Conservation (phyloP, 192 early-diverging fungal species). For the Ambispora gerdemannii region DNA sequence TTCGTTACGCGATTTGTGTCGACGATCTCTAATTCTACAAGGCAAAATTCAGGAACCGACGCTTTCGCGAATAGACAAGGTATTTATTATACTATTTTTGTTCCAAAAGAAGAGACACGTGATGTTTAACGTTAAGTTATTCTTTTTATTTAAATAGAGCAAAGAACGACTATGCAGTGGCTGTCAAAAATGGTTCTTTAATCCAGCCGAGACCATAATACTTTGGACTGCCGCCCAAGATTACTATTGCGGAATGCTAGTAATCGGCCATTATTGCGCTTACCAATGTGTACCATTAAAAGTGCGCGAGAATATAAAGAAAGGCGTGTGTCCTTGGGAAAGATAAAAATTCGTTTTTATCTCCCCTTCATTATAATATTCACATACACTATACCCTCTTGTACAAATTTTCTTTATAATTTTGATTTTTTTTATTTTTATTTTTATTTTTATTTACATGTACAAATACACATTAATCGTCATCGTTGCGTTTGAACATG, state of each 20-base stretch:
- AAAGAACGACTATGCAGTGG: neutral
- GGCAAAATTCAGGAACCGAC: neutral
- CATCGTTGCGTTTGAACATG: no score
- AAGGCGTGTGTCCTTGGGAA: neutral
- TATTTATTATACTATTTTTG: neutral
- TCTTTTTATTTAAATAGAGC: neutral
- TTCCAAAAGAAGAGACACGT: neutral
- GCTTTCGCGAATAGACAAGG: neutral
- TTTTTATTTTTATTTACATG: no score
- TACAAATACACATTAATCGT: no score
- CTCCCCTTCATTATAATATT: no score
- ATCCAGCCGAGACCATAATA: neutral
- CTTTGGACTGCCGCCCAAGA: neutral
- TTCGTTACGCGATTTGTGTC: neutral
- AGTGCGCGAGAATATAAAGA: neutral
- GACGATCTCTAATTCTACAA: neutral
- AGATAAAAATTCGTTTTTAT: no score
- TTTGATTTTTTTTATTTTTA: no score
- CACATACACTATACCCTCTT: no score
- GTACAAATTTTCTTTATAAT: no score
- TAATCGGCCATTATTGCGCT: neutral
- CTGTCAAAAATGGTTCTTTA: neutral
- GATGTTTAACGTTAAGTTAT: neutral
- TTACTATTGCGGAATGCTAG: neutral
- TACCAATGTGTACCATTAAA: neutral